Evolutionary conservation across 2,329 filamentous ascomycete species (phyloP).

Genomic region (Verticillium nonalfalfae): DNA sequence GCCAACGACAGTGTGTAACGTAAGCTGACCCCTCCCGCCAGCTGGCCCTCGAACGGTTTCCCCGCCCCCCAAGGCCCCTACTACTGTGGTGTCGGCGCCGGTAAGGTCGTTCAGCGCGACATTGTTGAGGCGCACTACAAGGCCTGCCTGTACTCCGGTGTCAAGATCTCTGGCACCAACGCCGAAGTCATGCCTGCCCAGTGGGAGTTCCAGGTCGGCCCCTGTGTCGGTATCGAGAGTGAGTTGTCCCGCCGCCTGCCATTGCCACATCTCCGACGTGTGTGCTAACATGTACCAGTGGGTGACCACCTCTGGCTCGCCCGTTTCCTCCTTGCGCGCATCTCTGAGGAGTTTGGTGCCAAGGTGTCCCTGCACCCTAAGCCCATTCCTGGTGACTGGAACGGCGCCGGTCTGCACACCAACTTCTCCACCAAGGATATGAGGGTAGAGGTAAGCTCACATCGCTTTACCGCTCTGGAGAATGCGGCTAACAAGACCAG

Average conservation of each 20-base stretch:
- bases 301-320: constrained; percentile 92
- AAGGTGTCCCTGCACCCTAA: constrained; percentile 95
- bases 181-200: constrained; percentile 98
- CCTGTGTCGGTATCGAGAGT: constrained; percentile 80
- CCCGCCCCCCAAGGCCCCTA: constrained; percentile 90
- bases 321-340: constrained; percentile 78
- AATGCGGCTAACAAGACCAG: not conserved
- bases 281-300: constrained; percentile 43
- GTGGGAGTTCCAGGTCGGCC: constrained; percentile 97
- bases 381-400: constrained; percentile 83
- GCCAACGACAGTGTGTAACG: not conserved
- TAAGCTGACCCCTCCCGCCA: not conserved
- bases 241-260: constrained; percentile 25
- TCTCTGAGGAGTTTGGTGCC: constrained; percentile 93
- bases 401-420: constrained; percentile 88
- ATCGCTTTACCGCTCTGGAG: constrained; percentile 22
- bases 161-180: constrained; percentile 97
- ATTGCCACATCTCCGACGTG: constrained; percentile 2
- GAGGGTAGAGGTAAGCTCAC: constrained; percentile 53
- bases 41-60: constrained; percentile 60
- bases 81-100: constrained; percentile 86
- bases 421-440: constrained; percentile 91
- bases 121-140: constrained; percentile 95
- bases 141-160: constrained; percentile 58
- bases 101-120: constrained; percentile 96